Evolutionary conservation across 2,329 filamentous ascomycete genomes (phyloP).

Genomic region (Phaeosphaeria sp.): DNA sequence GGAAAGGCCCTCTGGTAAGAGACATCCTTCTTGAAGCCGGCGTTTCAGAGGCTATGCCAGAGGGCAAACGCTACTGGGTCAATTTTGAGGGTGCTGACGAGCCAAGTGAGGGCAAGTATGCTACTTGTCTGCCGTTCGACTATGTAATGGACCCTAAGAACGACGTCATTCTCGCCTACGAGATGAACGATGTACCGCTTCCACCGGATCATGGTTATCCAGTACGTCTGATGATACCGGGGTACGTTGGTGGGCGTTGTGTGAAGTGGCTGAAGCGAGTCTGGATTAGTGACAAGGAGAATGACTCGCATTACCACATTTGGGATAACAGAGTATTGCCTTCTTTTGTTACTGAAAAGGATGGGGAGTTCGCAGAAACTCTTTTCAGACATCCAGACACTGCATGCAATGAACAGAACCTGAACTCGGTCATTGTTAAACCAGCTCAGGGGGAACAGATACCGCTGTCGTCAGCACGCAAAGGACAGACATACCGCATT

Average conservation of each 20-base stretch:
- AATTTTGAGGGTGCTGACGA: slow-evolving; percentile 60
- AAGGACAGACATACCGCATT: slow-evolving; percentile 53
- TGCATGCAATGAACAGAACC: slow-evolving; percentile 55
- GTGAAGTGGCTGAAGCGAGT: slow-evolving; percentile 63
- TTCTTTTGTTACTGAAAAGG: slow-evolving; percentile 56
- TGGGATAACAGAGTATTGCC: slow-evolving; percentile 63
- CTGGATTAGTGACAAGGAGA: slow-evolving; percentile 56
- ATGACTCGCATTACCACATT: slow-evolving; percentile 60
- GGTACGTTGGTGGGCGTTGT: slow-evolving; percentile 58
- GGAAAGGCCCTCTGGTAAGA: slow-evolving; percentile 42
- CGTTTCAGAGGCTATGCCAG: slow-evolving; percentile 23
- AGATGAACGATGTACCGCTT: slow-evolving; percentile 57
- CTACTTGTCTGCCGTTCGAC: slow-evolving; percentile 53
- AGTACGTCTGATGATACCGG: slow-evolving; percentile 56
- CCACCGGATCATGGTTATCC: slow-evolving; percentile 56
- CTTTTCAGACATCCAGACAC: slow-evolving; percentile 58
- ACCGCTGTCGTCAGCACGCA: slow-evolving; percentile 45
- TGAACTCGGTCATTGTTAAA: slow-evolving; percentile 59
- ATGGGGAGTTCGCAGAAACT: slow-evolving; percentile 55
- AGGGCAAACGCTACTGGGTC: slow-evolving; percentile 49
- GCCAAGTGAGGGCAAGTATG: slow-evolving; percentile 58
- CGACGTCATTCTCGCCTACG: slow-evolving; percentile 18
- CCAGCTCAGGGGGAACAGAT: slow-evolving; percentile 55
- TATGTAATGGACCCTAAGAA: slow-evolving; percentile 13
- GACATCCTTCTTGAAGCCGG: slow-evolving; percentile 57